A percentile compares a stretch with the other conserved stretches of the same genome.
Evolutionary conservation across 2,329 filamentous ascomycete genomes (phyloP).

Genomic region (Grosmannia huntii): DNA sequence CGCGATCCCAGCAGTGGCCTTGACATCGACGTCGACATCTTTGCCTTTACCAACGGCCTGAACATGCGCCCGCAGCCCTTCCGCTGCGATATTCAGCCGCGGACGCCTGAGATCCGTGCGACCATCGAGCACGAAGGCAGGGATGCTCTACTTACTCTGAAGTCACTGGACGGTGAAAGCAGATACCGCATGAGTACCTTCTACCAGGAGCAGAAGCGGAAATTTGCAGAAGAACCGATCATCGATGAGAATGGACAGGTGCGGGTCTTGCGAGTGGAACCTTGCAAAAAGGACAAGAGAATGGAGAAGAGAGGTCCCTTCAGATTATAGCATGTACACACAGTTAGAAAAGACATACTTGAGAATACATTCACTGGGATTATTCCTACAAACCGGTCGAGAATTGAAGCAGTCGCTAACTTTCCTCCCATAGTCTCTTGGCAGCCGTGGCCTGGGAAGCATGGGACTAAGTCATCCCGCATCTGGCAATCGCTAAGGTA

Average conservation of each 20-base stretch:
- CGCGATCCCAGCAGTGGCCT: slow-evolving; percentile 19
- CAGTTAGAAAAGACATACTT: no score
- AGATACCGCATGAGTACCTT: slow-evolving; percentile 43
- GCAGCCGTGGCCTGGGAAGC: slow-evolving; percentile 23
- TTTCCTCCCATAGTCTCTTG: slow-evolving; percentile 31
- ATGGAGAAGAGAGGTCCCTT: not conserved
- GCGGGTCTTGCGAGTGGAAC: not conserved
- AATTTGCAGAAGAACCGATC: slow-evolving; percentile 14
- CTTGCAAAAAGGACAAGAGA: not conserved
- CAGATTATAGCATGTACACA: not conserved
- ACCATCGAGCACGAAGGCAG: slow-evolving; percentile 39
- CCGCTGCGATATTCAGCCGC: slow-evolving; percentile 37
- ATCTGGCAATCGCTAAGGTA: slow-evolving; percentile 30
- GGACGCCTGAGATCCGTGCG: slow-evolving; percentile 31
- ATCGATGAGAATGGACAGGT: slow-evolving; percentile 5
- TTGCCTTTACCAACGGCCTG: slow-evolving; percentile 37
- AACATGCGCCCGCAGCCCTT: slow-evolving; percentile 47
- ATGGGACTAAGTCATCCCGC: slow-evolving; percentile 17
- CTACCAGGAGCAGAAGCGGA: slow-evolving; percentile 23
- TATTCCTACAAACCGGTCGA: no score
- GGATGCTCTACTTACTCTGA: slow-evolving; percentile 36
- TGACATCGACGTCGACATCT: slow-evolving; percentile 41
- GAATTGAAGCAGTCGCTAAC: slow-evolving; percentile 18
- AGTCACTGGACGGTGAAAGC: slow-evolving; percentile 41
- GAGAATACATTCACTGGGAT: no score